A percentile compares a stretch with the other conserved stretches of the same genome.
phyloP scores from a whole-genome alignment of 805 yeast genomes.

The Kluyveromyces wickerhamii region DNA sequence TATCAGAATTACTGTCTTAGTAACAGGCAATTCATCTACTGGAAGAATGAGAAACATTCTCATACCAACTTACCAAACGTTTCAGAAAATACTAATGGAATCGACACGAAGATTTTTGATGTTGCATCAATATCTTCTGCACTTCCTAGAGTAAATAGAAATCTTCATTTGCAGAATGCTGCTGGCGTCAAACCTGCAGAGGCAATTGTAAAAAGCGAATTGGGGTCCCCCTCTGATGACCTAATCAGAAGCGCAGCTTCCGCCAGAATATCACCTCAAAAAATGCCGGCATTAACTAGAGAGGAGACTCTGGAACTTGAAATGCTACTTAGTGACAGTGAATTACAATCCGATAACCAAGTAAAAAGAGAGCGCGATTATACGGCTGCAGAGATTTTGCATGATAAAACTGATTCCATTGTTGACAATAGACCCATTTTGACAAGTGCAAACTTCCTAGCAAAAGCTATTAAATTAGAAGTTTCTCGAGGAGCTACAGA shows the following conservation, averaged over 20 bases:
- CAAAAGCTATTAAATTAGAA: conserved; percentile 18
- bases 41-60: conserved; percentile 1
- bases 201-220: neutral
- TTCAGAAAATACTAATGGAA: neutral
- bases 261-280: conserved; percentile 1
- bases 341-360: conserved; percentile 1
- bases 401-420: conserved; percentile 21
- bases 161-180: neutral
- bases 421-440: conserved; percentile 28
- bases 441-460: conserved; percentile 24
- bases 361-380: conserved; percentile 13
- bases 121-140: neutral
- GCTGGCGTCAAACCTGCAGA: conserved; percentile 1
- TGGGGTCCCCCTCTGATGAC: neutral
- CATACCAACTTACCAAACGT: conserved; percentile 1
- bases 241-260: neutral
- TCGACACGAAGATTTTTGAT: neutral
- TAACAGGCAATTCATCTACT: conserved; percentile 1
- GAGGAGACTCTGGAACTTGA: conserved; percentile 3
- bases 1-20: neutral
- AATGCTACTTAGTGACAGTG: conserved; percentile 1
- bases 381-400: conserved; percentile 30
- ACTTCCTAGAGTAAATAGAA: conserved; percentile 1
- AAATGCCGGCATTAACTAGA: neutral
- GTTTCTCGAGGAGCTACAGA: too few relatives aligned